These are phyloP conservation scores for Naematelia aurantialba DNA, from an alignment of 768 basidiomycete genomes.

Conservation along the genomic window DNA sequence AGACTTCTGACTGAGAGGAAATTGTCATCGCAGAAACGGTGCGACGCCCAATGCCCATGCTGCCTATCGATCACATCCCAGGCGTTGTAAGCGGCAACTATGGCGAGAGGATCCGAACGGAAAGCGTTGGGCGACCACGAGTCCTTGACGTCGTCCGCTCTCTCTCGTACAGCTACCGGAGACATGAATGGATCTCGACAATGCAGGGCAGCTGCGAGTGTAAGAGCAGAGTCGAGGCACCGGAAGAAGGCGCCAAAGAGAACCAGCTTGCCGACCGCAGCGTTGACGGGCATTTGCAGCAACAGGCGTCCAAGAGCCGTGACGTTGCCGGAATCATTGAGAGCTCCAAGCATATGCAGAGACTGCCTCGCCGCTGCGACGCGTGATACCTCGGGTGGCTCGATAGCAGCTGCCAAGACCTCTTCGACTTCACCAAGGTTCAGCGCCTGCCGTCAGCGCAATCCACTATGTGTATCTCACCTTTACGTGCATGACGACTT, in stretches of 20 bases:
- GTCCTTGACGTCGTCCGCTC: slow-evolving; percentile 69
- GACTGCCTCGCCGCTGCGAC: slow-evolving; percentile 74
- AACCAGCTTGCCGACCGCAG: slow-evolving; percentile 80
- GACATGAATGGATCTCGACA: slow-evolving; percentile 87
- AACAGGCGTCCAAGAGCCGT: slow-evolving; percentile 85
- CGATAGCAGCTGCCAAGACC: slow-evolving; percentile 77
- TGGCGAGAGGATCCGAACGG: slow-evolving; percentile 76
- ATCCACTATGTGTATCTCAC: slow-evolving; percentile 20
- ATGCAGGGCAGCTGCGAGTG: slow-evolving; percentile 84
- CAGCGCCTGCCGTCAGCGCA: slow-evolving; percentile 55
- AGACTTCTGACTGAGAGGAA: slow-evolving; percentile 85
- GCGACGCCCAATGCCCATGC: slow-evolving; percentile 64
- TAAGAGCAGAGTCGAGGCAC: slow-evolving; percentile 71
- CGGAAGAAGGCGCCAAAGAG: slow-evolving; percentile 89
- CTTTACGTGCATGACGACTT: slow-evolving; percentile 95
- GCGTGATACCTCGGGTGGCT: slow-evolving; percentile 74
- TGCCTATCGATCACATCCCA: slow-evolving; percentile 72
- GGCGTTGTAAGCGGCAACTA: slow-evolving; percentile 71
- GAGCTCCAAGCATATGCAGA: slow-evolving; percentile 79
- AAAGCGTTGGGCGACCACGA: slow-evolving; percentile 70
- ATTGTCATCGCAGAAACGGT: slow-evolving; percentile 74
- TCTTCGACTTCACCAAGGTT: slow-evolving; percentile 84
- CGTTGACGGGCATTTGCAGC: slow-evolving; percentile 83
- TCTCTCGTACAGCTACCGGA: slow-evolving; percentile 68
- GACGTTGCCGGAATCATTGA: slow-evolving; percentile 68